phyloP scores from a whole-genome alignment of 306 rosid species.

The Ziziphus jujuba region DNA sequence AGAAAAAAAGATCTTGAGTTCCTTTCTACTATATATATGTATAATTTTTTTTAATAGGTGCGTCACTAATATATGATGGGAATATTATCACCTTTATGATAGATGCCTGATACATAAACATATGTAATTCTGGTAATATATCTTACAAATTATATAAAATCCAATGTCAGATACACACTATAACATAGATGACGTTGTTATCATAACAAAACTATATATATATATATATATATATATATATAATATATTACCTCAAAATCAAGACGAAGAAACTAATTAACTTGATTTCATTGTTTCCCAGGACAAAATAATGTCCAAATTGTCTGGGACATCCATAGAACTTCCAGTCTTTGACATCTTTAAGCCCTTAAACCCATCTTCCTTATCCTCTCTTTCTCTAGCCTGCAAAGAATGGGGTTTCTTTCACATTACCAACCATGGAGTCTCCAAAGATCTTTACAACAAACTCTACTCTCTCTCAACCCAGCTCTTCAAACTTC shows the following conservation, averaged over 20 bases:
- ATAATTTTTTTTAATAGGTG: too few species aligned
- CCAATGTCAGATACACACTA: too few species aligned
- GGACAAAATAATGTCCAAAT: slow-evolving; percentile 30
- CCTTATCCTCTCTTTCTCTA: slow-evolving; percentile 36
- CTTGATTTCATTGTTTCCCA: background rate
- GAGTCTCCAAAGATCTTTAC: slow-evolving; percentile 60
- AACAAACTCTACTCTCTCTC: slow-evolving; percentile 36
- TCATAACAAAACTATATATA: too few species aligned
- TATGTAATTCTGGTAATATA: too few species aligned
- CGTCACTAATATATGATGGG: too few species aligned
- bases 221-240: background rate
- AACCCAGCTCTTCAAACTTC: slow-evolving; percentile 45
- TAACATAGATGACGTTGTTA: too few species aligned
- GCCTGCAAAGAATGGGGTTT: slow-evolving; percentile 78
- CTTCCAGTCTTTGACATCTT: slow-evolving; percentile 73
- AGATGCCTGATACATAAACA: too few species aligned
- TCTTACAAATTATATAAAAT: too few species aligned
- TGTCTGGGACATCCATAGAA: slow-evolving; percentile 31
- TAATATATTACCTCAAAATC: background rate
- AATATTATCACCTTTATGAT: too few species aligned
- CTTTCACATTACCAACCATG: slow-evolving; percentile 77
- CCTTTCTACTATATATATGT: too few species aligned
- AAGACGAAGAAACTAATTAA: background rate
- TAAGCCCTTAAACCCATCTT: slow-evolving; percentile 44
- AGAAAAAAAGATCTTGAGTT: too few species aligned